A percentile compares a stretch with the other conserved stretches of the same genome.
Evolutionary conservation across 2,329 filamentous ascomycete genomes (phyloP).

Genomic region (Fusarium cyanostomum): DNA sequence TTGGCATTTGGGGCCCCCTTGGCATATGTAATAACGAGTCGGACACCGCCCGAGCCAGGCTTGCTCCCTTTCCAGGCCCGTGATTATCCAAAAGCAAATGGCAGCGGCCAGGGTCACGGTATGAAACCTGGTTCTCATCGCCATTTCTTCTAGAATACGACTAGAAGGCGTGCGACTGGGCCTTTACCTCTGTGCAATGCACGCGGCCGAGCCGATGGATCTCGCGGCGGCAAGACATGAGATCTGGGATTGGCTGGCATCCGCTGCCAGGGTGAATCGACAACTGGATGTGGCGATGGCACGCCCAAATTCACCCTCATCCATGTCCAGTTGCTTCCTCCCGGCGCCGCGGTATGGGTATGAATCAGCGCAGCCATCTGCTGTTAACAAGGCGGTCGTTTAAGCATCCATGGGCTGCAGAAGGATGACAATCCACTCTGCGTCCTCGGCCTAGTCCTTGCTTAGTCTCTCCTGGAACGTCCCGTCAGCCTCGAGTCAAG

Average conservation of each 20-base stretch:
- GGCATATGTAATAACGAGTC: conserved; percentile 17
- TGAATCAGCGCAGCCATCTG: neutral
- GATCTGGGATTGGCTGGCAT: too few species aligned
- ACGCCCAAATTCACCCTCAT: neutral
- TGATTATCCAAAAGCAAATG: neutral
- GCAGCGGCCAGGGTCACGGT: conserved; percentile 4
- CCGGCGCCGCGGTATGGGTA: conserved; percentile 3
- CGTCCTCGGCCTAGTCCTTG: conserved; percentile 22
- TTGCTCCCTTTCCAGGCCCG: neutral
- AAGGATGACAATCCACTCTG: too few species aligned
- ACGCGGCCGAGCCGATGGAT: too few species aligned
- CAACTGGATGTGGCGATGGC: too few species aligned
- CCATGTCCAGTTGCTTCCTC: neutral
- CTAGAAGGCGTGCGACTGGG: conserved; percentile 26
- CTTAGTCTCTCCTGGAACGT: conserved; percentile 11
- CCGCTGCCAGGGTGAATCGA: too few species aligned
- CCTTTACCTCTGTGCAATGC: neutral
- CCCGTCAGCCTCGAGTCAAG: conserved; percentile 38
- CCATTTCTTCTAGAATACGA: conserved; percentile 37
- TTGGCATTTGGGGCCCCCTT: conserved; percentile 8
- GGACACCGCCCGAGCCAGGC: conserved; percentile 11
- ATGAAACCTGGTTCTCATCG: conserved; percentile 6
- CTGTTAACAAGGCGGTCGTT: neutral
- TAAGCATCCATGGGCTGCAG: neutral
- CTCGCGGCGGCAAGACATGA: too few species aligned